Conservation (phyloP, 805 yeast genomes). For the Huiozyma naganishii region DNA sequence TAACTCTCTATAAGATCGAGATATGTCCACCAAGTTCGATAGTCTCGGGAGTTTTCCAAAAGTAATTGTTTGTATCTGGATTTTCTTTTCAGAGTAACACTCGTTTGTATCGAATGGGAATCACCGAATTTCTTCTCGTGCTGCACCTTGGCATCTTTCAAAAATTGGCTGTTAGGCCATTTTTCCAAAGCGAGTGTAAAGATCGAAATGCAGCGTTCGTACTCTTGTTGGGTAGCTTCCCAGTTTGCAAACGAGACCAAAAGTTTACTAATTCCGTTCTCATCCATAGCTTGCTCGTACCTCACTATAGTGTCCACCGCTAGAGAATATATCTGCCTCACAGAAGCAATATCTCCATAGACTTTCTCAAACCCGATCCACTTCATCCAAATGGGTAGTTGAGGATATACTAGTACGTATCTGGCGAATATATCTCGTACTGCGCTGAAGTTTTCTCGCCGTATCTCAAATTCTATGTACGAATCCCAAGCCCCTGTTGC, state of each 20-base stretch:
- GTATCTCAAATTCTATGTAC: conserved; percentile 57
- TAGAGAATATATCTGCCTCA: conserved; percentile 54
- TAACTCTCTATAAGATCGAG: conserved; percentile 40
- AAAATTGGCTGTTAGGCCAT: conserved; percentile 30
- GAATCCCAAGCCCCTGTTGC: conserved; percentile 58
- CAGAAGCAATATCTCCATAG: conserved; percentile 35
- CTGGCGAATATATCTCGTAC: conserved; percentile 49
- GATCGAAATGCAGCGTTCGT: conserved; percentile 52
- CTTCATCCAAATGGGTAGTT: conserved; percentile 50
- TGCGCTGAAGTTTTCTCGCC: conserved; percentile 49
- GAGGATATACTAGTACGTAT: conserved; percentile 44
- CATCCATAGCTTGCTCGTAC: conserved; percentile 15
- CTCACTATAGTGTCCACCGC: conserved; percentile 46
- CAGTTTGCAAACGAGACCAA: conserved; percentile 45
- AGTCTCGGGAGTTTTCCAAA: conserved; percentile 40
- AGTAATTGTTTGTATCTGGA: conserved; percentile 43
- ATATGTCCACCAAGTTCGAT: conserved; percentile 78
- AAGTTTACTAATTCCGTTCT: conserved; percentile 33
- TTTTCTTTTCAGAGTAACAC: conserved; percentile 44
- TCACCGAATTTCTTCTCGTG: conserved; percentile 62
- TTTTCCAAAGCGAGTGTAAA: conserved; percentile 40
- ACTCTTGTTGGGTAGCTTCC: conserved; percentile 53
- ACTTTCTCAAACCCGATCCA: conserved; percentile 68
- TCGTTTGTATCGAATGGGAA: conserved; percentile 39
- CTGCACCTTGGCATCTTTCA: conserved; percentile 37